Evolutionary conservation across 73 alveolate species (phyloP), one percentile per base, ranked within the genome.

Genomic region (Paramecium octaurelia): DNA sequence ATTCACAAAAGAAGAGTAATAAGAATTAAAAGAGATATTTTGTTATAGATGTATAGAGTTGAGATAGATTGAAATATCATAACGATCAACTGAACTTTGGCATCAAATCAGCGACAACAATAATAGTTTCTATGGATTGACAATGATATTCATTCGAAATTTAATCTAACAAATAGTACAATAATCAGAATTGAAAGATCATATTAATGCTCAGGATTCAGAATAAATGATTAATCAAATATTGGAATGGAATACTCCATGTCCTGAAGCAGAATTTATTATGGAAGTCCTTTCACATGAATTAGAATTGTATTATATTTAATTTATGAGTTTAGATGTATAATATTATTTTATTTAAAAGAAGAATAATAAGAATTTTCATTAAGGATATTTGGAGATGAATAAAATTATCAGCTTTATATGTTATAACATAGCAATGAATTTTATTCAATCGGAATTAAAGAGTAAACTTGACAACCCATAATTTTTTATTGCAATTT

Each of bases 381-480:
- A 64, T 12, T 64, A 27, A 64, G 84, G 8, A 64, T 64, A 64
- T 64, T 64, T 64, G 84, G 84, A 64, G 84, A 64, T 64, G 84
- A 64, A 64, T 64, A 64, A 64, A 64, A 64, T 64, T 64, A 64
- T 34, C 10, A 64, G 12, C 84, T 64, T 34, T 9, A 8, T n/a
- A 64, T 64, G 4, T 34, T 64, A 27, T 29, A 64, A 8, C 11
- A 27, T 64, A 34, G 27, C 12, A 64, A 27, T 34, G 42, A 34
- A 11, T 34, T 1, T 34, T 64, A 31, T 34, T 64, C 46, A 11
- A 64, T 64, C 9, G 84, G 84, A 27, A 64, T 64, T 11, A 27
- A 34, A 27, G 50, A 64, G 3, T 64, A 54, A 54, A 54, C 44
- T 27, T 64, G 84, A 64, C 8, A 34, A 31, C 84, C 84, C 84